Conservation (phyloP, 1,284 basidiomycete genomes). For the Cutaneotrichosporon sp. region DNA sequence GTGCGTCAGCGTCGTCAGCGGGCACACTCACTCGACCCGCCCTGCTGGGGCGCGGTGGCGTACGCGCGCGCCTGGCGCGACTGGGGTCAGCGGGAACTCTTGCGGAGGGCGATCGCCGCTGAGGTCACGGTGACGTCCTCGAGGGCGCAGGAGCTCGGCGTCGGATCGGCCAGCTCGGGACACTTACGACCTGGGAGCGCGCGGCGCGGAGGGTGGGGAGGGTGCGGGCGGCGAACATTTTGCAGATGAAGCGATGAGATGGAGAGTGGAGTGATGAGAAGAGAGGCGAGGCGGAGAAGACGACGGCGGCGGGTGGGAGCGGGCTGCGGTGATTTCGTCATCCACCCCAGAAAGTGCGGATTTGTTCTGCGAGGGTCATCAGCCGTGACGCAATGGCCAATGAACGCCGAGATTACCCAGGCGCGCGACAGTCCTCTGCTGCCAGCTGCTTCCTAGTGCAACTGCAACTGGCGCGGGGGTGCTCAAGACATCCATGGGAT, state of each 20-base stretch:
- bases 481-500: too few species aligned
- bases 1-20: background rate
- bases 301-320: background rate
- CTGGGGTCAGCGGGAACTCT: conserved; percentile 10
- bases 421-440: too few species aligned
- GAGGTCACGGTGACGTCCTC: too few species aligned
- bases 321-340: background rate
- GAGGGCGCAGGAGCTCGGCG: too few species aligned
- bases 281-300: background rate
- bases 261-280: background rate
- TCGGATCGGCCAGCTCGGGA: too few species aligned
- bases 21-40: conserved; percentile 22
- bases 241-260: background rate
- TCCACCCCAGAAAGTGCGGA: background rate
- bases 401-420: too few species aligned
- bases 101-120: too few species aligned
- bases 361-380: background rate
- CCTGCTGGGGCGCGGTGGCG: conserved; percentile 12
- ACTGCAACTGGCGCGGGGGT: too few species aligned
- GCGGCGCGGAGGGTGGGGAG: conserved; percentile 22
- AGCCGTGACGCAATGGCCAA: background rate
- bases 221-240: conserved; percentile 21
- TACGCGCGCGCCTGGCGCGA: conserved; percentile 14
- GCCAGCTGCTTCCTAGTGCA: too few species aligned
- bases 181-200: conserved; percentile 17